Evolutionary conservation across 2,329 filamentous ascomycete genomes (phyloP).

Genomic region (Alternaria gansuensis): DNA sequence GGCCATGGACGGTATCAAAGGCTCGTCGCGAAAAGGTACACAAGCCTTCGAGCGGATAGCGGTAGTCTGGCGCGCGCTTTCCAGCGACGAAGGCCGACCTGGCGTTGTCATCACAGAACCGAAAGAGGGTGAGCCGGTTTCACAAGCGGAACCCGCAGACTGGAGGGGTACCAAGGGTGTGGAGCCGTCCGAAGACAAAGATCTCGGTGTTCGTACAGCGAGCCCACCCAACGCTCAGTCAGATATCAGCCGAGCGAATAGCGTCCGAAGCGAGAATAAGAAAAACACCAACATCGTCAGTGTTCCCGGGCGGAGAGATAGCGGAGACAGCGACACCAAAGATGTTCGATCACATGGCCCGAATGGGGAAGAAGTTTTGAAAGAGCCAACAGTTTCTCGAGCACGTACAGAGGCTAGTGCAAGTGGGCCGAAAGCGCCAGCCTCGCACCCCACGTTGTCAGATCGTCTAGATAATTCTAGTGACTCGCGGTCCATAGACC

Average conservation of each 20-base stretch:
- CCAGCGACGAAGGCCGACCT: conserved; percentile 42
- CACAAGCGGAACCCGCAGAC: conserved; percentile 74
- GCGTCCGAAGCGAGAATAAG: conserved; percentile 61
- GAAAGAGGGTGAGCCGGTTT: conserved; percentile 70
- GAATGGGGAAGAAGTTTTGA: conserved; percentile 44
- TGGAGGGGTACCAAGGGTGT: conserved; percentile 70
- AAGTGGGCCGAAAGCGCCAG: conserved; percentile 25
- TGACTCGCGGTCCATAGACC: conserved; percentile 14
- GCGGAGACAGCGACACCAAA: conserved; percentile 50
- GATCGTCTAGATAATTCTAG: conserved; percentile 28
- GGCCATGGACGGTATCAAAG: conserved; percentile 93
- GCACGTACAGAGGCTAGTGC: conserved; percentile 26
- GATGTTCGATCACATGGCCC: conserved; percentile 53
- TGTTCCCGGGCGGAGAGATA: conserved; percentile 37
- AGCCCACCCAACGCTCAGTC: conserved; percentile 67
- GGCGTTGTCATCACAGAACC: conserved; percentile 70
- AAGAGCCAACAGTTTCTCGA: conserved; percentile 37
- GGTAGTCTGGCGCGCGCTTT: conserved; percentile 77
- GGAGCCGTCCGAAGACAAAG: conserved; percentile 63
- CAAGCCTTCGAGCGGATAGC: conserved; percentile 82
- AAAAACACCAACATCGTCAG: conserved; percentile 38
- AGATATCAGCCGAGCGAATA: conserved; percentile 76
- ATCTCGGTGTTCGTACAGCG: conserved; percentile 72
- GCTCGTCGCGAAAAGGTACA: conserved; percentile 81
- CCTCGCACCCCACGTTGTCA: conserved; percentile 28